Percentiles rank a stretch among this genome's conserved stretches.
Evolutionary conservation across 202 grass and related monocot species (phyloP).

Genomic region (Schoenoplectus tabernaemontani): DNA sequence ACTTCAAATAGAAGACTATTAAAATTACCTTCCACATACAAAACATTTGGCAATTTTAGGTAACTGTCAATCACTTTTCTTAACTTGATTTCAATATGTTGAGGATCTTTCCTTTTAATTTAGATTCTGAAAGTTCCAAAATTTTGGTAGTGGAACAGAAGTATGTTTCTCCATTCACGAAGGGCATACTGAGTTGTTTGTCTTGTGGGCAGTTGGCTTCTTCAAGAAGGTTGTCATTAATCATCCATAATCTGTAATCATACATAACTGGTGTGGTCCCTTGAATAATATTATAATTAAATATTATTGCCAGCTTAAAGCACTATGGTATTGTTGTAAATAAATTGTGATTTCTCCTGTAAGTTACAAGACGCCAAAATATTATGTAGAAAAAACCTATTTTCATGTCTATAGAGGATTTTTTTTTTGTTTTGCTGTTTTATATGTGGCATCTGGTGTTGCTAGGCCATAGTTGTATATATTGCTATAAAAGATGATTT

Average conservation of each 20-base stretch:
- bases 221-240: conserved; percentile 13
- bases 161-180: background rate
- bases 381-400: background rate
- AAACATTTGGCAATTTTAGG: conserved; percentile 7
- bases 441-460: background rate
- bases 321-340: background rate
- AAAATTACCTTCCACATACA: conserved; percentile 22
- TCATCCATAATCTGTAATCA: background rate
- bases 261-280: background rate
- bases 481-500: background rate
- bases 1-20: conserved; percentile 2
- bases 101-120: background rate
- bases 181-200: background rate
- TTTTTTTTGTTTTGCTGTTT: background rate
- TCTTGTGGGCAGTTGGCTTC: conserved; percentile 15
- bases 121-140: background rate
- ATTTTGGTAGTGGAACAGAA: conserved; percentile 17
- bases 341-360: background rate
- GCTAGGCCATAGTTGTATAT: background rate
- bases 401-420: background rate
- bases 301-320: background rate
- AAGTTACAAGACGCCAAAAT: background rate
- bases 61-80: background rate
- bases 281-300: background rate
- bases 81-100: conserved; percentile 10